Conservation (phyloP, 2,329 filamentous ascomycete genomes). For the Verticillium longisporum region DNA sequence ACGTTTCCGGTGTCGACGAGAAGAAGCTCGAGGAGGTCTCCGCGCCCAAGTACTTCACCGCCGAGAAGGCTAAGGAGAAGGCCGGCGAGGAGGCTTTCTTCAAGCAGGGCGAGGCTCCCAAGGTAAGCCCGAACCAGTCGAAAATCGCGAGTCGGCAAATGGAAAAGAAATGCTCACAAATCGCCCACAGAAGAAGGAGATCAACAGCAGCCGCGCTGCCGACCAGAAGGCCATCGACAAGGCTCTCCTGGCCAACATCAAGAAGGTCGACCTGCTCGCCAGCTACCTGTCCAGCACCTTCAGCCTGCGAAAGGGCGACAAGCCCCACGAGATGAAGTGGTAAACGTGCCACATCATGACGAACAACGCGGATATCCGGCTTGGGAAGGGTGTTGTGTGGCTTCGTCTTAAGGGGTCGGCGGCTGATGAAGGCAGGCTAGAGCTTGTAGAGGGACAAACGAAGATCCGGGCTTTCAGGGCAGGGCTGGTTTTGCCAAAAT, state of each 20-base stretch:
- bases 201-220: constrained; percentile 81
- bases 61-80: constrained; percentile 94
- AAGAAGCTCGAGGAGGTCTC: constrained; percentile 80
- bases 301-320: constrained; percentile 98
- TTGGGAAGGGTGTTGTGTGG: constrained; percentile 3
- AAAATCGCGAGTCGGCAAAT: no score
- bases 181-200: constrained; percentile 81
- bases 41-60: constrained; percentile 86
- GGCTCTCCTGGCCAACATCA: constrained; percentile 88
- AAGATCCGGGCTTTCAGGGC: constrained; percentile 9
- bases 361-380: constrained; percentile 10
- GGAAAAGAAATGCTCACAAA: constrained; percentile 14
- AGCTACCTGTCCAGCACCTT: constrained; percentile 94
- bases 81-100: constrained; percentile 97
- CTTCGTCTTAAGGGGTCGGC: constrained; percentile 3
- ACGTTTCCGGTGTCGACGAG: constrained; percentile 78
- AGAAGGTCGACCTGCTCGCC: constrained; percentile 92
- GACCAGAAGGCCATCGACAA: constrained; percentile 99
- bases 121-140: constrained; percentile 54
- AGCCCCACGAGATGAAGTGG: constrained; percentile 99
- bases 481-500: constrained; percentile 54
- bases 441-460: neutral
- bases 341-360: constrained; percentile 46
- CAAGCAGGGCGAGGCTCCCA: constrained; percentile 96
- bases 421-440: constrained; percentile 5